These are phyloP conservation scores for Naematelia aurantialba DNA, from an alignment of 768 basidiomycete species.

Conservation along the genomic window DNA sequence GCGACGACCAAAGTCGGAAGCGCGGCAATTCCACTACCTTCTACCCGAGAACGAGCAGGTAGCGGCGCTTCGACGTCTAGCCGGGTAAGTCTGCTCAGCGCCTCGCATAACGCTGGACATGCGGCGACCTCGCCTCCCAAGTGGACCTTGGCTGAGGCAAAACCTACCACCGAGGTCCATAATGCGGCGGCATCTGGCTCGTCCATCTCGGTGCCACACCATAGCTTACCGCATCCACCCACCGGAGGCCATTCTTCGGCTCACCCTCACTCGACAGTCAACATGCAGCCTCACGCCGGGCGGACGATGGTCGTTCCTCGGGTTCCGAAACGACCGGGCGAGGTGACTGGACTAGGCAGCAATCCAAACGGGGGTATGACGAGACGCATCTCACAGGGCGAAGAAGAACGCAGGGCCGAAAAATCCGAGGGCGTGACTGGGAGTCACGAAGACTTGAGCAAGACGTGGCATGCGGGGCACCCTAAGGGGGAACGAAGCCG, in stretches of 20 bases:
- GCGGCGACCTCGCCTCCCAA: conserved; percentile 1
- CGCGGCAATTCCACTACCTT: not conserved
- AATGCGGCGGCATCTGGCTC: conserved; percentile 4
- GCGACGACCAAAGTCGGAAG: conserved; percentile 19
- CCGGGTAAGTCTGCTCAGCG: not conserved
- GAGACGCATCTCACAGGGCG: conserved; percentile 18
- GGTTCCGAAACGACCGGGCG: conserved; percentile 43
- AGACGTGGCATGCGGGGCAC: too few relatives aligned
- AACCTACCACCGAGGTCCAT: conserved; percentile 1
- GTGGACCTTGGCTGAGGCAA: not conserved
- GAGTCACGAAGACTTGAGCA: too few relatives aligned
- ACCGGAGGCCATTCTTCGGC: conserved; percentile 3
- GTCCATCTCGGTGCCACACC: conserved; percentile 7
- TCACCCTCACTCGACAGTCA: conserved; percentile 19
- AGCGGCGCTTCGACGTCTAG: not conserved
- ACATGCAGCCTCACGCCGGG: conserved; percentile 31
- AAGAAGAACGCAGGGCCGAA: not conserved
- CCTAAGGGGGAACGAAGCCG: too few relatives aligned
- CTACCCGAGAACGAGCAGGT: not conserved
- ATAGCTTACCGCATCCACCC: conserved; percentile 10
- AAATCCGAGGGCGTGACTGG: too few relatives aligned
- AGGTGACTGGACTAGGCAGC: conserved; percentile 39
- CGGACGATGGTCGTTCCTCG: conserved; percentile 45
- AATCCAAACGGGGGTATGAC: conserved; percentile 20
- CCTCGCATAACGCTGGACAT: conserved; percentile 1